Percentiles rank a stretch among this genome's conserved stretches.
These are phyloP conservation scores for Albizia julibrissin DNA, from an alignment of 306 rosid genomes.

Conservation along the genomic window DNA sequence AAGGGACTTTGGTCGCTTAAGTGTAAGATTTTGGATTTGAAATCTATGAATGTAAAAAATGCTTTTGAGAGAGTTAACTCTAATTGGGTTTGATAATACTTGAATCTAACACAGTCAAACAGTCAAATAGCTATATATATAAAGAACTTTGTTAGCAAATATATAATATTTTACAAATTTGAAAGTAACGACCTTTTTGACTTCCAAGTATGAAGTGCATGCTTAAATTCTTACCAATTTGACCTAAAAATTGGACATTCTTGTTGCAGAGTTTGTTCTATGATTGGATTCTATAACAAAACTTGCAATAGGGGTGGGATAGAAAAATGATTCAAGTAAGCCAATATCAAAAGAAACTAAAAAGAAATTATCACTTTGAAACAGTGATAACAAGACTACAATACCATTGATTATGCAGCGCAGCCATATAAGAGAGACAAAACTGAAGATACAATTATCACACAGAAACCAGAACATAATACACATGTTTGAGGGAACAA, in stretches of 20 bases:
- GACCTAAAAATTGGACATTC: not conserved
- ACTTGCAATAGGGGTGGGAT: not conserved
- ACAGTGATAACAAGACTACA: not conserved
- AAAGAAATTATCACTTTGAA: not conserved
- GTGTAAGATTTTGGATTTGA: too few relatives aligned
- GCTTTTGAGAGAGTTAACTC: too few relatives aligned
- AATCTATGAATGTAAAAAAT: too few relatives aligned
- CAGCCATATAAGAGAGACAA: not conserved
- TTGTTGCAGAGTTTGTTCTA: not conserved
- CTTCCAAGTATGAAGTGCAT: not conserved
- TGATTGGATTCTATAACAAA: not conserved
- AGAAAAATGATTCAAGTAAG: not conserved
- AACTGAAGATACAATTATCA: not conserved
- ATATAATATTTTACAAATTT: not conserved
- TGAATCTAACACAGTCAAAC: too few relatives aligned
- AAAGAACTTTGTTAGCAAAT: not conserved
- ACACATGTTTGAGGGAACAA: slow-evolving; percentile 8
- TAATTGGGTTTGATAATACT: too few relatives aligned
- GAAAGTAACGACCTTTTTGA: not conserved
- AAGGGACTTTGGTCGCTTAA: too few relatives aligned
- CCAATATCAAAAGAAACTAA: not conserved
- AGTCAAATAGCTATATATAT: too few relatives aligned
- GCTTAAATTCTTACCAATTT: not conserved
- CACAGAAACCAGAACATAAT: slow-evolving; percentile 9
- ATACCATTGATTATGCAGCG: not conserved